phyloP scores from a whole-genome alignment of 352 stramenopile genomes.

The Phytophthora rubi region DNA sequence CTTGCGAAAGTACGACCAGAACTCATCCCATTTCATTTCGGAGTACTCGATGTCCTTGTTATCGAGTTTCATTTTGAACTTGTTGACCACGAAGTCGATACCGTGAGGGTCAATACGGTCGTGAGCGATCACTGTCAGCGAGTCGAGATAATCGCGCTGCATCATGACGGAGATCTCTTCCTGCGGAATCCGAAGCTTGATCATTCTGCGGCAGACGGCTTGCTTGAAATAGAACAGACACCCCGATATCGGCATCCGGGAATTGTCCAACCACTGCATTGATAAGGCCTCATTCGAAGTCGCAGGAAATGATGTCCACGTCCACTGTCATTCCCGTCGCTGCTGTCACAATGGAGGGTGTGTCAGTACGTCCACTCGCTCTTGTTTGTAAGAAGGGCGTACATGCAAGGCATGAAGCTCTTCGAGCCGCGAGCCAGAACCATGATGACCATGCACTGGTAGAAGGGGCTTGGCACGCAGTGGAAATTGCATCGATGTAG shows the following conservation, averaged over 20 bases:
- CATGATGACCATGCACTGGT: slow-evolving; percentile 28
- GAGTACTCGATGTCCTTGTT: background rate
- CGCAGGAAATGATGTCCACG: slow-evolving; percentile 6
- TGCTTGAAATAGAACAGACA: slow-evolving; percentile 36
- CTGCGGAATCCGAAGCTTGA: slow-evolving; percentile 3
- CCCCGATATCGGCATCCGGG: slow-evolving; percentile 3
- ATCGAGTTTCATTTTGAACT: background rate
- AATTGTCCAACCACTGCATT: slow-evolving; percentile 14
- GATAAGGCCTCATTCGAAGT: slow-evolving; percentile 19
- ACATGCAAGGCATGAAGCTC: slow-evolving; percentile 8
- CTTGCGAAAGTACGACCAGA: background rate
- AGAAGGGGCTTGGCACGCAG: slow-evolving; percentile 1
- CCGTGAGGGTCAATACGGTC: slow-evolving; percentile 7
- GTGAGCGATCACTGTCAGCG: slow-evolving; percentile 1
- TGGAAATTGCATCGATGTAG: background rate
- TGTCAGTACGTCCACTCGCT: slow-evolving; percentile 13
- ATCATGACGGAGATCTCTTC: background rate
- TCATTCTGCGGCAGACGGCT: slow-evolving; percentile 18
- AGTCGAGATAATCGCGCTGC: slow-evolving; percentile 3
- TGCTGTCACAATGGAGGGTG: slow-evolving; percentile 8
- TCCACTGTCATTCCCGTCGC: slow-evolving; percentile 8
- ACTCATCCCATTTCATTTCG: background rate
- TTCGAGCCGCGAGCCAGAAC: slow-evolving; percentile 4
- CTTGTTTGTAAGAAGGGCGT: slow-evolving; percentile 6
- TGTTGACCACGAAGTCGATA: background rate